Evolutionary conservation across 2,329 filamentous ascomycete genomes (phyloP), one percentile per base, ranked within the genome.

Genomic region (Xylariaceae sp.): DNA sequence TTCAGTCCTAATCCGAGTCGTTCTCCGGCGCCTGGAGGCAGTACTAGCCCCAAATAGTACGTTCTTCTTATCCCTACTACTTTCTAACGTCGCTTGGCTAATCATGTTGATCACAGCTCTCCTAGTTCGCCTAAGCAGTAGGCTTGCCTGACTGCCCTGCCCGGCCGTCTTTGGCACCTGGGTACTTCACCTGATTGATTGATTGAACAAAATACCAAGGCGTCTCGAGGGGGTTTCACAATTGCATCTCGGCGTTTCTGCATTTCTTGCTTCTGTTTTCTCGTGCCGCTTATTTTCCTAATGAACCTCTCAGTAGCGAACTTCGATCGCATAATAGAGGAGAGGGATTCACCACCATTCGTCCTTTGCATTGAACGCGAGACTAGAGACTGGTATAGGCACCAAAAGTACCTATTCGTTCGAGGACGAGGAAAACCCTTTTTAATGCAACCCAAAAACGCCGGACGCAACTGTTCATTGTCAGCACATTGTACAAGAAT

Each of bases 1-100:
- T 57, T 57, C 18, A 48, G 32, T 67, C 76, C 61, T 81, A 56
- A 80, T 53, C 74, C 74, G 30, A 65, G 65, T 48, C 76, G 71
- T 60, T 76, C 75, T 43, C 76, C 76, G 3, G 74, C 73, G 58
- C 72, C 71, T 56, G 70, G 66, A 41, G 65, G 69, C 34, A 71
- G 68, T 50, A 68, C 68, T 37, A 72, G 70, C 54, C 67, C 71
- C 22, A 72, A 72, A 57, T 76, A 74, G 73, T 75, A 67, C 55
- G 72, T 71, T 43, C 36, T 32, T n/a, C 19, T 19, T 42, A 12
- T 13, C 3, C 26, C 8, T 15, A 13, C 18, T 37, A 2, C 47
- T 34, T 34, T 30, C 39, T 6, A 15, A 47, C 2, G 29, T 13
- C 9, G 47, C 8, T 36, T 36, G 50, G 10, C 63, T 65, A 58